Base-by-base conservation (phyloP, 305 asterid species). In the Fraxinus velutina region DNA sequence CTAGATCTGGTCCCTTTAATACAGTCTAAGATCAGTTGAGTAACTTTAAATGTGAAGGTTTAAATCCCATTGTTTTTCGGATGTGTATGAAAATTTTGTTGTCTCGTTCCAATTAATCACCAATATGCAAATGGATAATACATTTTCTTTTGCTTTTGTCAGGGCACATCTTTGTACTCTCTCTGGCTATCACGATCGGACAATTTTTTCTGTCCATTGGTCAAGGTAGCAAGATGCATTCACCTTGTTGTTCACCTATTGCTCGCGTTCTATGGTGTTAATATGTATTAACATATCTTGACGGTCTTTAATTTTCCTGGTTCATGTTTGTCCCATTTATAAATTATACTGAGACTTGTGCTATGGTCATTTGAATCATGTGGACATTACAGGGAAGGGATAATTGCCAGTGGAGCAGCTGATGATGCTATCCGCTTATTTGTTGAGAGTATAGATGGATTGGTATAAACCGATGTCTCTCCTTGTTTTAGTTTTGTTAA, bases 151-250 rank as follows among this genome's bases (percentile, higher is more conserved):
- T 87, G 64, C 50, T 83, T 85, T 81, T 88, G 76, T 86, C 93
- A 95, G 99, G 99, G 81, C 73, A 66, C 97, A 91, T 81, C 78
- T 92, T 55, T 87, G 92, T 78, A 90, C 98, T 52, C 93, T 95
- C 78, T 89, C 97, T 83, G 99, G 98, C 82, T 96, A 91, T 89
- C 99, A 96, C 80, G 95, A 92, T 83, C 92, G 97, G 47, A 94
- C 99, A 73, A 88, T 96, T 81, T 96, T 96, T 85, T 89, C 97
- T 8, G 87, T 92, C 79, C 90, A 94, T 73, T 95, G 98, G 99
- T 94, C 98, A 79, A 90, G 97, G 99, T 96, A 86, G 47, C 81
- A 30, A 78, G 62, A 36, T 83, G 10, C 9, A 12, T 27, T 68
- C 74, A 68, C 37, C 74, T 68, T 62, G 71, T 62, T 21, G 75